Conservation (phyloP, 495 filamentous ascomycete genomes). For the Massariosphaeria phaeospora region DNA sequence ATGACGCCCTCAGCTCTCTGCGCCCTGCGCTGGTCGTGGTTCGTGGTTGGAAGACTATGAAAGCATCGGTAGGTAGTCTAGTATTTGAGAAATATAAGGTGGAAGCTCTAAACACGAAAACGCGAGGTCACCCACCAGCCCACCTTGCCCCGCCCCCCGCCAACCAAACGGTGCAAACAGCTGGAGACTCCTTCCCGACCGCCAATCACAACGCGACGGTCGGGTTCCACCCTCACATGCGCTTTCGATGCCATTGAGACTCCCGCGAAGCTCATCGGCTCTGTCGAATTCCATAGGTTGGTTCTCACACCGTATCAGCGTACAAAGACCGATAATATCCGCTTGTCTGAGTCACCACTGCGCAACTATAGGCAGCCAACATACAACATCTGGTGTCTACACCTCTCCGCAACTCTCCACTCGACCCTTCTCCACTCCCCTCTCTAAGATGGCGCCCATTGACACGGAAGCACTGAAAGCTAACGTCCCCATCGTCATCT, state of each 20-base stretch:
- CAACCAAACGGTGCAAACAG: slow-evolving; percentile 18
- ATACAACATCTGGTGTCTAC: background rate
- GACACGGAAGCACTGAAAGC: slow-evolving; percentile 14
- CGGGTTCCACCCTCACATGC: no score
- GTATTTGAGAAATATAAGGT: background rate
- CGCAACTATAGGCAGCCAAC: no score
- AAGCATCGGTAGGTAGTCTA: no score
- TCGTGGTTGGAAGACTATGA: no score
- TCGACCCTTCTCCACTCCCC: background rate
- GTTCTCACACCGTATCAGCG: background rate
- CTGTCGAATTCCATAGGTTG: background rate
- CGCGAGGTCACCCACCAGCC: slow-evolving; percentile 31
- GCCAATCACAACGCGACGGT: slow-evolving; percentile 8
- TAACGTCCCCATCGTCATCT: slow-evolving; percentile 71
- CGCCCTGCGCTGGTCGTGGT: no score
- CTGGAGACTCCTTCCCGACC: background rate
- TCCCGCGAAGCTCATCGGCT: background rate
- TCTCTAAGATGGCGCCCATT: slow-evolving; percentile 22
- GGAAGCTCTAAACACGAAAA: slow-evolving; percentile 8
- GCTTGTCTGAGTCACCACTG: no score
- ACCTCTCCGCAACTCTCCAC: background rate
- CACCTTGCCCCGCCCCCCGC: slow-evolving; percentile 13
- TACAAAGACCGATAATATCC: no score
- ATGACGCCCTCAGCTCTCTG: background rate
- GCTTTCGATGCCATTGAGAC: slow-evolving; percentile 16